Evolutionary conservation across 1,284 basidiomycete species (phyloP), one percentile per base, ranked within the genome.

Genomic region (Cryptococcus sp.): DNA sequence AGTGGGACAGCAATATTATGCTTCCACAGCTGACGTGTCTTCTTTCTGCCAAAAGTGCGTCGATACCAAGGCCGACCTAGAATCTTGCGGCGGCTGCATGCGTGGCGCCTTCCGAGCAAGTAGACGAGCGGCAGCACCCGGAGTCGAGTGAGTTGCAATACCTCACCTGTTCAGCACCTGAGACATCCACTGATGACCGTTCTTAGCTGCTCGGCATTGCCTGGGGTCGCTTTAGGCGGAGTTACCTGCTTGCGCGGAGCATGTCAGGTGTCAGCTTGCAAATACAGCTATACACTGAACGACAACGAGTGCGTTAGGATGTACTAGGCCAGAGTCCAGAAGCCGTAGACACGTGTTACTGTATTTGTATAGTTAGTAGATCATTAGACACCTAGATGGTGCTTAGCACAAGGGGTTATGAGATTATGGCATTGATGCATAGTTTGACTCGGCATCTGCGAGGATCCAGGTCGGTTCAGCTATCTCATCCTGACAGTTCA

Each of bases 181-280:
- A 5, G 15, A 17, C 40, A 23, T 10, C 22, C 19, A 6, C 16
- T 39, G 11, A 47, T 27, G 41, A 25, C 15, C 0, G 15, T 16
- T 6, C 39, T 13, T 45, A 60, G 59, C 42, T 60, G 59, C 40
- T 52, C 54, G 10, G n/a, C 35, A 10, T 23, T 60, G 1, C 54
- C 50, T 3, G 53, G 50, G 10, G 59, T 60, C 39, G 59, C 59
- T 16, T 22, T 60, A 8, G 59, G 59, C 15, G 59, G 46, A 5
- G 53, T 55, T 2, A 60, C 59, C 8, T 60, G 59, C 31, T 46
- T 50, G 15, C n/a, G 53, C 22, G 59, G 59, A 10, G 25, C 40
- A 46, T 60, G 59, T 35, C 45, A 56, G 20, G 50, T 60, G 5
- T 60, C 49, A 23, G 59, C 59, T 17, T 60, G 59, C 39, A 53